Evolutionary conservation across 2,329 filamentous ascomycete genomes (phyloP).

Genomic region (Phaeosphaeria sp.): DNA sequence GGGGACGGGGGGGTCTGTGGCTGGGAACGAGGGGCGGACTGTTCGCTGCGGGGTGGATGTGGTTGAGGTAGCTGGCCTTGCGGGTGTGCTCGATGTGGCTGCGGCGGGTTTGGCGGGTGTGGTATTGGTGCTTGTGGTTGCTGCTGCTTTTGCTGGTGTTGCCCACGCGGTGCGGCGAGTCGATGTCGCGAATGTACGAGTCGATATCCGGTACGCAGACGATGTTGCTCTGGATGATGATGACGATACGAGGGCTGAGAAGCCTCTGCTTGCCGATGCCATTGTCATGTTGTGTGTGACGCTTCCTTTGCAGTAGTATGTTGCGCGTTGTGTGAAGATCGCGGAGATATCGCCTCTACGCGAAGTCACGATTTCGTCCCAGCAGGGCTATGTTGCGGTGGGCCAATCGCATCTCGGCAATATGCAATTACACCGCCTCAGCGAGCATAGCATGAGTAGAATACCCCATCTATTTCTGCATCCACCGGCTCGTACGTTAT

Average conservation of each 20-base stretch:
- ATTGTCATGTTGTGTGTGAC: conserved; percentile 20
- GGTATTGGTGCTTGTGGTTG: conserved; percentile 13
- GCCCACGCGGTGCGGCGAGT: conserved; percentile 31
- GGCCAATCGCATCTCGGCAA: conserved; percentile 3
- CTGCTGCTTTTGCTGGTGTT: conserved; percentile 25
- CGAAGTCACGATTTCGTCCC: conserved; percentile 19
- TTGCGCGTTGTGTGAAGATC: not conserved
- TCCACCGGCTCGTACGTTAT: not conserved
- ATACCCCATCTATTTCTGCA: not conserved
- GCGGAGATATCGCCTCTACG: conserved; percentile 6
- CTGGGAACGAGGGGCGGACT: conserved; percentile 31
- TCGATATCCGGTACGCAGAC: conserved; percentile 18
- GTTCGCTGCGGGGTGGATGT: conserved; percentile 32
- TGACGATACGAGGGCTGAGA: conserved; percentile 25
- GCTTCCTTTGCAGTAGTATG: not conserved
- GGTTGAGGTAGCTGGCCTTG: conserved; percentile 18
- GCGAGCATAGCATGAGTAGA: not conserved
- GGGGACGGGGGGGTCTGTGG: conserved; percentile 43
- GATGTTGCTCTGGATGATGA: conserved; percentile 23
- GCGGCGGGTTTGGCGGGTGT: conserved; percentile 19
- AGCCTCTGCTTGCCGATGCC: conserved; percentile 22
- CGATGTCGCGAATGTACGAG: conserved; percentile 31
- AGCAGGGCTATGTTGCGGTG: conserved; percentile 6
- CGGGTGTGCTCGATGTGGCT: conserved; percentile 11
- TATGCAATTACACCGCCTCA: not conserved